Base-by-base conservation (phyloP, 2,329 filamentous ascomycete genomes). In the Sphaerulina musiva region DNA sequence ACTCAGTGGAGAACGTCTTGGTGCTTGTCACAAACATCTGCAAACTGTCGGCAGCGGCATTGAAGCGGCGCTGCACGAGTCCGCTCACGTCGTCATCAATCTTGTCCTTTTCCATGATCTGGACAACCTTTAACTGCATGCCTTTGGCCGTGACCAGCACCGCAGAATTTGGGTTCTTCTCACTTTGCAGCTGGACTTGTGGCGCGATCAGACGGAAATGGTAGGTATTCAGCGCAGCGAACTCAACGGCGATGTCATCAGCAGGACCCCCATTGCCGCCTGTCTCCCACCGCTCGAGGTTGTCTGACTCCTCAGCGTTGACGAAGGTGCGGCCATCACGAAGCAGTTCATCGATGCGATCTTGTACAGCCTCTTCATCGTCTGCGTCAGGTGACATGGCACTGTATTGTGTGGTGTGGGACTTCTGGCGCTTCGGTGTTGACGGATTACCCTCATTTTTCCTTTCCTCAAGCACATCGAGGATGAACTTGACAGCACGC, bases 21-120 rank as follows among this genome's bases (percentile, higher is more conserved):
- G 92, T 87, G 58, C 92, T 92, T 0, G 92, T 93, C 47, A 98
- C 91, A 63, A 98, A 99, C 73, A 98, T 96, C 69, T 99, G 93
- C 29, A 95, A 86, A 67, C 92, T 95, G 72, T 98, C 93, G 87
- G 97, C 96, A 62, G 90, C 89, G 59, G 96, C 84, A 29, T 91
- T 82, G 74, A 97, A 96, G 6, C 93, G 86, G 38, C 91, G 86
- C 69, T 98, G 95, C 1, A 98, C 92, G 44, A 99, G 80, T 51
- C 93, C 95, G 66, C 89, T 95, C 65, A 99, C 90, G 62, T 88
- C 86, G 69, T 99, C 93, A 46, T 84, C 91, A 53, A 97, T 82
- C 57, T 93, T 82, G 65, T 90, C 86, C 72, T 95, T 96, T 73
- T 98, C 93, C 87, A 97, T 95, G 64, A 98, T 92, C 61, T 96